Base-by-base conservation (phyloP, 768 basidiomycete genomes). In the Lyophyllum decastes region DNA sequence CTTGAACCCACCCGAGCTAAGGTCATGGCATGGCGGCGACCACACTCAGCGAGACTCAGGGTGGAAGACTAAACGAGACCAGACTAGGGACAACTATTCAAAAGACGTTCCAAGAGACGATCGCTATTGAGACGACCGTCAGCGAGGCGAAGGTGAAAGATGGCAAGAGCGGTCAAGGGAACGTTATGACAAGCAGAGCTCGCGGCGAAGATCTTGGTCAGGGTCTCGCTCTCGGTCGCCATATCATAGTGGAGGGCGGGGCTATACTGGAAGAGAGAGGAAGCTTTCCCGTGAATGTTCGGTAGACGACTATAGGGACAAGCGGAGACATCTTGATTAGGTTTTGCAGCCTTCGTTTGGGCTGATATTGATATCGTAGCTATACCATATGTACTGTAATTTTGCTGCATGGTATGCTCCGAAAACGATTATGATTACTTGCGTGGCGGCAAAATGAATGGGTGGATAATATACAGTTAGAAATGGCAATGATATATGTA, bases 241-340 rank as follows among this genome's bases (percentile, higher is more conserved):
- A n/a, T 62, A 58, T 44, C 59, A 44, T 27, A 64, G 63, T 21
- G 58, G 59, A 12, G 60, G 56, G 25, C 63, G 63, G 43, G 64
- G 66, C 40, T 61, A 69, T 56, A n/a, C n/a, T n/a, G 60, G 68
- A 55, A 66, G 49, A 48, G 70, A 69, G 48, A 60, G 70, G 49
- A 69, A 68, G 34, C 72, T 66, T 44, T 72, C 74, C 22, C 64
- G 64, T 44, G 76, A 75, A 65, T 68, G 70, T 33, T 69, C 68
- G 51, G 58, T 47, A 55, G 61, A 55, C 49, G 70, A 69, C 40
- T 67, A 75, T 58, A 70, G 74, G 47, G 83, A 80, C 41, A 87
- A 87, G 63, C 81, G 84, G 60, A 75, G 85, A 64, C 80, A 85
- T 57, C 62, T 86, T 61, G 84, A 85, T 61, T 85, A 74, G 73